These are phyloP conservation scores for Heritiera fomes DNA, from an alignment of 345 rosid species.

Conservation along the genomic window DNA sequence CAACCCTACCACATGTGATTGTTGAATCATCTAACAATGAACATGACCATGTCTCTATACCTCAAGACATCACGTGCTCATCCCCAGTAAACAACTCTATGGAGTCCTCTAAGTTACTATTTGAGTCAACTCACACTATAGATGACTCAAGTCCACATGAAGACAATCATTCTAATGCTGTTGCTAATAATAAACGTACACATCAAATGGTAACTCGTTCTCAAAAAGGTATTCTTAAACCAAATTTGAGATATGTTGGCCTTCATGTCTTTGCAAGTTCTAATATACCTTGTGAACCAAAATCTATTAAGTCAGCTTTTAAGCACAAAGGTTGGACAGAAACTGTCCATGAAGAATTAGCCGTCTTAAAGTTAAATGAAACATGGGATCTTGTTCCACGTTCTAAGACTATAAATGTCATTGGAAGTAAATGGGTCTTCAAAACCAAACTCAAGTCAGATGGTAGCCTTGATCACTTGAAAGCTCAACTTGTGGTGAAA, in stretches of 20 bases:
- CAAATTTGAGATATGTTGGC: background rate
- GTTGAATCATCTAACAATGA: background rate
- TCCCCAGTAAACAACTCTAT: too few relatives aligned
- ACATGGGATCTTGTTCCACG: background rate
- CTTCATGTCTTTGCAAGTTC: background rate
- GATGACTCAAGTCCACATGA: background rate
- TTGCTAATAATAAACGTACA: background rate
- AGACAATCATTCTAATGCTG: background rate
- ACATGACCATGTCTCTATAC: too few relatives aligned
- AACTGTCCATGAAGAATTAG: background rate
- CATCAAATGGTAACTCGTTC: too few relatives aligned
- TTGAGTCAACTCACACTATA: background rate
- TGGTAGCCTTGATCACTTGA: background rate
- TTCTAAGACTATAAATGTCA: background rate
- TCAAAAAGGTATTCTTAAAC: background rate
- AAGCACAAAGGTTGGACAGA: background rate
- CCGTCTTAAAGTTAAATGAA: background rate
- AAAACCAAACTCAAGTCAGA: background rate
- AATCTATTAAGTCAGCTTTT: background rate
- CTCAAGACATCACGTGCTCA: background rate
- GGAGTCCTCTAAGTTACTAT: too few relatives aligned
- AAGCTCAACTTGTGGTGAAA: background rate
- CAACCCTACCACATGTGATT: background rate
- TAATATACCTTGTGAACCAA: background rate
- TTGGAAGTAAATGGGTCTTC: background rate